Conservation (phyloP, 768 basidiomycete genomes). For the Cubamyces sp. region DNA sequence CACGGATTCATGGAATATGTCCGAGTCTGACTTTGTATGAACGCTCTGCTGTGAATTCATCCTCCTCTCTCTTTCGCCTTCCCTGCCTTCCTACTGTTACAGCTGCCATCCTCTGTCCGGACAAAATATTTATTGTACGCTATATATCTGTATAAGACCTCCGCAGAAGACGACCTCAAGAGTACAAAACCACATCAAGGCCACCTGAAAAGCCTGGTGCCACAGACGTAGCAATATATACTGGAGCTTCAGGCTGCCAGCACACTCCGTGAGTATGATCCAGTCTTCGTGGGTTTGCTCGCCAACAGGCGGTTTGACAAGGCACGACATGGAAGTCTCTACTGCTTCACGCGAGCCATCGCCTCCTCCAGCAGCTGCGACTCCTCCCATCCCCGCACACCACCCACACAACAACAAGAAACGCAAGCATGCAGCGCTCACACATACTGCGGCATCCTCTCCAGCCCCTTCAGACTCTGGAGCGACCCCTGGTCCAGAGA, state of each 20-base stretch:
- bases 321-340: slow-evolving; percentile 30
- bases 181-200: too few relatives aligned
- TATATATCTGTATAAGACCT: neutral
- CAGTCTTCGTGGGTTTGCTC: neutral
- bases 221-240: too few relatives aligned
- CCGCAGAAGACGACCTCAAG: neutral
- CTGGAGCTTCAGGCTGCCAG: neutral
- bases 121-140: too few relatives aligned
- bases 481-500: slow-evolving; percentile 42
- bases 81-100: too few relatives aligned
- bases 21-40: too few relatives aligned
- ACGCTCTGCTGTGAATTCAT: too few relatives aligned
- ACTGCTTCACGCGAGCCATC: slow-evolving; percentile 38
- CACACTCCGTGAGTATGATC: slow-evolving; percentile 3
- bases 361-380: slow-evolving; percentile 37
- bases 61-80: too few relatives aligned
- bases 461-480: slow-evolving; percentile 41
- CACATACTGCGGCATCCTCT: slow-evolving; percentile 35
- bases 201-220: too few relatives aligned
- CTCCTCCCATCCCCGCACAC: slow-evolving; percentile 28
- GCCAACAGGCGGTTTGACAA: slow-evolving; percentile 23
- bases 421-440: slow-evolving; percentile 56
- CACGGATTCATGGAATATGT: too few relatives aligned
- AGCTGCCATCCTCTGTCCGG: too few relatives aligned
- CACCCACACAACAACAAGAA: slow-evolving; percentile 37